Base-by-base conservation (phyloP, 306 rosid species). In the Potentilla sterilis region DNA sequence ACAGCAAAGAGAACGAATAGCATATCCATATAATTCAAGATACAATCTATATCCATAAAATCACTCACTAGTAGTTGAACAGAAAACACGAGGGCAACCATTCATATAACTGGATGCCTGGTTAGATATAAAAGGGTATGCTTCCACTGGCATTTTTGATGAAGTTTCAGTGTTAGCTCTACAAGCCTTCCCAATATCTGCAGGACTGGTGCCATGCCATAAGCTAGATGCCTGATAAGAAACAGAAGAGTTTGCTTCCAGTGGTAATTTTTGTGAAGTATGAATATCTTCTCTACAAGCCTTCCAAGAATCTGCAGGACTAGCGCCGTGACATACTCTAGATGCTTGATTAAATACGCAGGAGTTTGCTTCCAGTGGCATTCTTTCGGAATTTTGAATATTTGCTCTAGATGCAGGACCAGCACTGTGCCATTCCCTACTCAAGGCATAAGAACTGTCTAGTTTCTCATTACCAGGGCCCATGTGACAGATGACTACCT, bases 1-100 rank as follows among this genome's bases (percentile, higher is more conserved):
- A 32, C 66, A 57, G 49, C 18, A 52, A 24, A 62, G 13, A 22
- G 67, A 13, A 14, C n/a, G 67, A 72, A 22, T 5, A 71, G 32
- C 11, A 46, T 61, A 48, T 63, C 24, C 7, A 49, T 32, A 24
- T 69, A 63, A 66, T 22, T 75, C 38, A 46, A 38, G 68, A 11
- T 22, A 52, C 19, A 19, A 24, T 51, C 44, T 43, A 54, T 52
- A 58, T 13, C 54, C 54, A 51, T 66, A 35, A 76, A 63, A 34
- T 24, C 42, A 83, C 84, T 83, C 74, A 83, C 87, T 78, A 49
- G 76, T 80, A 59, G 51, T 41, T 52, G 43, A 67, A 69, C 87
- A 83, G 74, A 80, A 73, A 63, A 83, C 84, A 24, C 79, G 84
- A 24, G 87, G 87, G 67, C 79, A 83, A 46, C 77, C 83, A 61